phyloP scores from a whole-genome alignment of 108 stramenopile genomes.

The Nitzschia sp. region DNA sequence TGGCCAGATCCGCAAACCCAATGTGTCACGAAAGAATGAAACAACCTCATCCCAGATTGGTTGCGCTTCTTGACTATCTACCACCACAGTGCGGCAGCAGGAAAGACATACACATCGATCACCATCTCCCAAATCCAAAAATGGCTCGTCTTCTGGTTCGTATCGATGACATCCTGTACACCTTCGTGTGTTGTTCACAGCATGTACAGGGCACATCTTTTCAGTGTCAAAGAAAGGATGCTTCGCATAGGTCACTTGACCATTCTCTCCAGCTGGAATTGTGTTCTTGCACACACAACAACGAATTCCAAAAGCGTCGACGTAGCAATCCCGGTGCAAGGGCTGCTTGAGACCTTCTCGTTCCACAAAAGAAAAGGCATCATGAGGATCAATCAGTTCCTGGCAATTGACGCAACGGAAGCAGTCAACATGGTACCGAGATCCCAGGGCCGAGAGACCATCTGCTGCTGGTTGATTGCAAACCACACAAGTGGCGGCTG shows the following conservation, averaged over 20 bases:
- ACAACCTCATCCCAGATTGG: constrained; percentile 63
- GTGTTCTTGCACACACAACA: constrained; percentile 58
- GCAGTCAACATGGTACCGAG: constrained; percentile 49
- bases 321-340: constrained; percentile 49
- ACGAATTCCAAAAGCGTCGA: constrained; percentile 50
- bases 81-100: constrained; percentile 58
- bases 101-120: constrained; percentile 60
- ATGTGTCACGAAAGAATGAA: constrained; percentile 52
- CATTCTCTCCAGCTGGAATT: constrained; percentile 38
- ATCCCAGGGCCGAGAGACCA: constrained; percentile 23
- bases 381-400: constrained; percentile 38
- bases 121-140: constrained; percentile 61
- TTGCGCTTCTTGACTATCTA: constrained; percentile 51
- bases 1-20: constrained; percentile 46
- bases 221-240: constrained; percentile 73
- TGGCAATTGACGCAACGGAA: constrained; percentile 57
- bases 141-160: constrained; percentile 53
- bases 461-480: constrained; percentile 5
- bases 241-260: constrained; percentile 43
- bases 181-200: constrained; percentile 36
- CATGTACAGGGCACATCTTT: constrained; percentile 54
- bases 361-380: constrained; percentile 28
- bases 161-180: constrained; percentile 70
- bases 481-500: constrained; percentile 3
- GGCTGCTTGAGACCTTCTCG: constrained; percentile 32